Conservation (phyloP, 306 rosid genomes). For the Begonia fuchsioides region DNA sequence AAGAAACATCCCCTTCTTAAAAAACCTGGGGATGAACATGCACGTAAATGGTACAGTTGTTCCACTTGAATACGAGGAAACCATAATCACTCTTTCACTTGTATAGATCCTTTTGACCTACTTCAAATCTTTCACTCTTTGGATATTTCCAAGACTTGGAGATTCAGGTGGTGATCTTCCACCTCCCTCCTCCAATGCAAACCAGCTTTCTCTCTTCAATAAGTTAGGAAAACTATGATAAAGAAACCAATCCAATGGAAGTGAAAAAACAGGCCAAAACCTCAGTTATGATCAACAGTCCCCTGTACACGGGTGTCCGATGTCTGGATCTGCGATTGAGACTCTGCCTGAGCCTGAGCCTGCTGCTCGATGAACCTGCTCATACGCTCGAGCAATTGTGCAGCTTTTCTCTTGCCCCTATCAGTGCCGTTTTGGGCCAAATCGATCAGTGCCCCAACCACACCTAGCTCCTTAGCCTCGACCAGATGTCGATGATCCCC, state of each 20-base stretch:
- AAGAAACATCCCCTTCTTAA: not conserved
- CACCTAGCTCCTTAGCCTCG: constrained; percentile 68
- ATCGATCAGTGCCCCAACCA: constrained; percentile 47
- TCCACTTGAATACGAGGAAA: not conserved
- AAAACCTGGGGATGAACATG: not conserved
- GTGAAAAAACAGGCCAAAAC: not conserved
- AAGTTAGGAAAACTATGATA: not conserved
- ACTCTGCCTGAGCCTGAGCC: constrained; percentile 2
- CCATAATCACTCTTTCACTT: not conserved
- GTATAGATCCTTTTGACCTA: not conserved
- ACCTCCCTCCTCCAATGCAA: not conserved
- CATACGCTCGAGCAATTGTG: constrained; percentile 72
- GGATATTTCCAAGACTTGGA: not conserved
- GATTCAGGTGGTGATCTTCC: not conserved
- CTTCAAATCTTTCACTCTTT: not conserved
- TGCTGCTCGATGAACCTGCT: constrained; percentile 57
- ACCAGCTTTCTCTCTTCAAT: not conserved
- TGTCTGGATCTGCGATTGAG: not conserved
- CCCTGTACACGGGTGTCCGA: not conserved
- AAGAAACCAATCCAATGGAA: not conserved
- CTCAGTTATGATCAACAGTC: not conserved
- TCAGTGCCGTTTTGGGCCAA: constrained; percentile 87
- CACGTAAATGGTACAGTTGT: not conserved
- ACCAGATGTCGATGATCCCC: constrained; percentile 66
- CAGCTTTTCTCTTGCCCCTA: constrained; percentile 90